Conservation (phyloP, 371 early-diverging fungal genomes). For the Basidiobolus heterosporus region DNA sequence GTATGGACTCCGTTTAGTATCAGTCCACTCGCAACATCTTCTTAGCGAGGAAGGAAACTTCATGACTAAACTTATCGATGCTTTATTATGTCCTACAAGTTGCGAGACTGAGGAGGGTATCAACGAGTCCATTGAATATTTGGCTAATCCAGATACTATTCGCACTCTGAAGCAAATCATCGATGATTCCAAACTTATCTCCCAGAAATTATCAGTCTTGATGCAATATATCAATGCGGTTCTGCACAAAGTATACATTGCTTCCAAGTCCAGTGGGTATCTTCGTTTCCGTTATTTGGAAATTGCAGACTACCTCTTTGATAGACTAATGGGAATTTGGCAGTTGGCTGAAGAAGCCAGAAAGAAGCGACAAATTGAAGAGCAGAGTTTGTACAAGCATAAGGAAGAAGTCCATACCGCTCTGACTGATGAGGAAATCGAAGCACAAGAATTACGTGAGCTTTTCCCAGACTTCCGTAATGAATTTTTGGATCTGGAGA, state of each 20-base stretch:
- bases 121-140: slow-evolving; percentile 22
- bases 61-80: too few relatives aligned
- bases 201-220: slow-evolving; percentile 41
- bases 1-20: slow-evolving; percentile 49
- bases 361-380: slow-evolving; percentile 43
- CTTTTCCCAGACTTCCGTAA: slow-evolving; percentile 9
- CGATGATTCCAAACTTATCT: slow-evolving; percentile 27
- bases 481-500: slow-evolving; percentile 3
- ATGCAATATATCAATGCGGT: slow-evolving; percentile 37
- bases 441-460: slow-evolving; percentile 16
- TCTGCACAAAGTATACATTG: slow-evolving; percentile 29
- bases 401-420: slow-evolving; percentile 3
- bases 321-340: slow-evolving; percentile 23
- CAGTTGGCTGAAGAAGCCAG: slow-evolving; percentile 49
- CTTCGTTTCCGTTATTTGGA: slow-evolving; percentile 13
- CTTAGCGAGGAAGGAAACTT: too few relatives aligned
- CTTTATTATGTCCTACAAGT: too few relatives aligned
- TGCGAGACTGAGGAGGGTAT: slow-evolving; percentile 5
- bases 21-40: too few relatives aligned
- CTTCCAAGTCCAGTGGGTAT: slow-evolving; percentile 29
- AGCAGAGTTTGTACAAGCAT: slow-evolving; percentile 55
- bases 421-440: slow-evolving; percentile 13
- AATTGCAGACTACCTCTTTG: slow-evolving; percentile 22
- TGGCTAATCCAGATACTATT: slow-evolving; percentile 24
- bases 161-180: slow-evolving; percentile 24